Conservation (phyloP, 306 rosid genomes). For the Rubus idaeus region DNA sequence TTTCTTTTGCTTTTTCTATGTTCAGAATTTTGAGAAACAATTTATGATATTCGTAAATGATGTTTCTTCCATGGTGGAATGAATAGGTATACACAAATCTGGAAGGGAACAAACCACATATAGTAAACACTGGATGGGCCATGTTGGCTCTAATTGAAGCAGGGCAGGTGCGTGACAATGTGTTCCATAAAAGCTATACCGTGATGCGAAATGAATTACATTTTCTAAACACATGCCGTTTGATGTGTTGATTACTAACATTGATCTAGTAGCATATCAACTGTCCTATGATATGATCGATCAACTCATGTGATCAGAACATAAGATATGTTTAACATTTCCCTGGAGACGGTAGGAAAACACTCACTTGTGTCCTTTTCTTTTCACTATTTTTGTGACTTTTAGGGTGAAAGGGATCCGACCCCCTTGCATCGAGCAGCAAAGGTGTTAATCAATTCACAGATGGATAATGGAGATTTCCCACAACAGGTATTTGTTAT, state of each 20-base stretch:
- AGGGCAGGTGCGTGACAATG: slow-evolving; percentile 42
- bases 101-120: slow-evolving; percentile 50
- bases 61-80: no score
- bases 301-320: no score
- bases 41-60: not conserved
- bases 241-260: no score
- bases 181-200: not conserved
- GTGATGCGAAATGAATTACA: not conserved
- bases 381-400: not conserved
- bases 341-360: not conserved
- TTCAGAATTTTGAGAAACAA: not conserved
- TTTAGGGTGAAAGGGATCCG: slow-evolving; percentile 55
- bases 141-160: slow-evolving; percentile 69
- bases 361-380: not conserved
- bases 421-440: slow-evolving; percentile 61
- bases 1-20: no score
- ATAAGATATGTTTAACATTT: not conserved
- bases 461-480: slow-evolving; percentile 60
- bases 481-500: slow-evolving; percentile 60
- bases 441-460: slow-evolving; percentile 53
- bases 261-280: no score
- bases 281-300: no score
- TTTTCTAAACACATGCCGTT: not conserved
- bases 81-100: slow-evolving; percentile 65
- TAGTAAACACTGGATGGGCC: slow-evolving; percentile 74